These are phyloP conservation scores for Heterobasidion occidentale DNA, from an alignment of 1,284 basidiomycete genomes.

Conservation along the genomic window DNA sequence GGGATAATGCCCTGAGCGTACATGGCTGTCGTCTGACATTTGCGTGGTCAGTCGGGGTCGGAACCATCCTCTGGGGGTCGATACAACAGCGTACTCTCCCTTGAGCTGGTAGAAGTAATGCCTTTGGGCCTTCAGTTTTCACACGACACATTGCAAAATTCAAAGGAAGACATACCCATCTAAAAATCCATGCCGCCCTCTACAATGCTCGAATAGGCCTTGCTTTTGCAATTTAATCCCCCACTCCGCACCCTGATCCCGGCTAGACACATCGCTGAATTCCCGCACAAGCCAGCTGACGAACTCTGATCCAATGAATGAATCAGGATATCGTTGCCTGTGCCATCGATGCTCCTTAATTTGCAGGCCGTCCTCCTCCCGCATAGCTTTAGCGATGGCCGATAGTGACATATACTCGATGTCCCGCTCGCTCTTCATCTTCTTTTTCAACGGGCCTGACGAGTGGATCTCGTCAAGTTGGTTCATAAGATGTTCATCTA, in stretches of 20 bases:
- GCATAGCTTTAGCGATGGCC: conserved; percentile 70
- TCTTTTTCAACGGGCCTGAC: conserved; percentile 65
- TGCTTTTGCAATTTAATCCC: conserved; percentile 68
- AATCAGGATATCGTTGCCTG: conserved; percentile 56
- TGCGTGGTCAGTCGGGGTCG: conserved; percentile 32
- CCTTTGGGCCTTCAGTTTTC: conserved; percentile 26
- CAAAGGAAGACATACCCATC: conserved; percentile 58
- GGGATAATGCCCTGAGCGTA: conserved; percentile 26
- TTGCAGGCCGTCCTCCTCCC: conserved; percentile 67
- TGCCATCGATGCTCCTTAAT: conserved; percentile 80
- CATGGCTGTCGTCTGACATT: neutral
- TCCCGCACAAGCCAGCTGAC: conserved; percentile 83
- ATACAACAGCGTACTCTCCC: conserved; percentile 65
- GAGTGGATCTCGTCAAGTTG: conserved; percentile 77
- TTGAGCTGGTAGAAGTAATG: conserved; percentile 83
- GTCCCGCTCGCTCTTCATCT: conserved; percentile 67
- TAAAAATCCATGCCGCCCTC: conserved; percentile 71
- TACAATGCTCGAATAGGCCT: conserved; percentile 79
- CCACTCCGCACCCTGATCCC: conserved; percentile 75
- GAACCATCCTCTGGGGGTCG: conserved; percentile 65
- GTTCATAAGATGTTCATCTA: conserved; percentile 70
- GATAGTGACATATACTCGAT: conserved; percentile 54
- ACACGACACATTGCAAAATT: neutral
- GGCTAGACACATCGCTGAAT: conserved; percentile 76
- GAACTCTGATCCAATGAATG: conserved; percentile 82